Evolutionary conservation across 495 filamentous ascomycete genomes (phyloP), one percentile per base, ranked within the genome.

Genomic region (Amorphotheca resinae): DNA sequence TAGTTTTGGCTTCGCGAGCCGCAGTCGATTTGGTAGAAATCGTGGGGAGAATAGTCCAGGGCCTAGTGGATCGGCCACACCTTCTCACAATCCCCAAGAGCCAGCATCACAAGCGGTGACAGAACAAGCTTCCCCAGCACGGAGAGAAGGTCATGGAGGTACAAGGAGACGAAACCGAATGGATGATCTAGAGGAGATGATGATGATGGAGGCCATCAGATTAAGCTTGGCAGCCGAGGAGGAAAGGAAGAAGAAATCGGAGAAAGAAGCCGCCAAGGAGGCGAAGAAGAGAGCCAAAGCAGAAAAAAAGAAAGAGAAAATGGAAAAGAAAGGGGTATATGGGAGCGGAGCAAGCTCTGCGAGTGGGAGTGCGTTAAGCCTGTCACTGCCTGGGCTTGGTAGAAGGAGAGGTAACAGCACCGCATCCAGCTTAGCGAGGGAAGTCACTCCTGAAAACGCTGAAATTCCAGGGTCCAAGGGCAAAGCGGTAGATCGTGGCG

Each of bases 161-260:
- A 33, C 57, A 53, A 75, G 79, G 11, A 68, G 84, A 38, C 65
- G 79, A 38, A 76, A 56, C 40, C 68, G 86, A 34, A 69, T 91
- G 41, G 85, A 93, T 33, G 89, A 95, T 52, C 64, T 96, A 9
- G 91, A 98, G 56, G 89, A 94, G 36, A 84, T 96, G 68, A 98
- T 98, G 91, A 84, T 95, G 73, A 83, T 88, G 70, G 91, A 96
- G 57, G 91, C 91, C 1, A 89, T 98, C 41, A 69, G 91, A 22
- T 61, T 94, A 35, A 93, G 85, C 38, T 66, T 96, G 20, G 87
- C 81, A 6, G 81, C 82, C 22, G 91, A 98, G 54, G 91, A 98
- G 53, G 87, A 95, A 33, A 74, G 88, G 36, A 79, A 79, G 48
- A 79, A 71, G 37, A 82, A 81, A 52, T 81, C 81, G 22, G 51